These are phyloP conservation scores for Quercus phellos DNA, from an alignment of 331 rosid species.

Conservation along the genomic window DNA sequence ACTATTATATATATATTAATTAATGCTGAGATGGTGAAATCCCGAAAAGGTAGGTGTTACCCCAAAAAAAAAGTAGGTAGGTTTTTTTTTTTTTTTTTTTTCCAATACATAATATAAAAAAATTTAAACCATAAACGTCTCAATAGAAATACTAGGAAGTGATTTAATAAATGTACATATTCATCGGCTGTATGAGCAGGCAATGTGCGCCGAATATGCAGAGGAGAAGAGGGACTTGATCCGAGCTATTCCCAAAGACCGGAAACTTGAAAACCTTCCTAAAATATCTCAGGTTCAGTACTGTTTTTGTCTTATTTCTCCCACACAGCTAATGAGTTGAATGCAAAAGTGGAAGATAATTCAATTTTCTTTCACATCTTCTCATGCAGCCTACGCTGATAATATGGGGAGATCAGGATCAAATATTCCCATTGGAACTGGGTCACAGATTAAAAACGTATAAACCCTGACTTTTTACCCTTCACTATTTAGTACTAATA, in stretches of 20 bases:
- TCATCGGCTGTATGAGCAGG: constrained; percentile 31
- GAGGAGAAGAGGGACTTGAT: constrained; percentile 58
- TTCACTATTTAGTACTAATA: neutral
- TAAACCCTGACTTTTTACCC: neutral
- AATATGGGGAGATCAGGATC: constrained; percentile 78
- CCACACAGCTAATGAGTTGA: neutral
- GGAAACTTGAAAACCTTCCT: constrained; percentile 58
- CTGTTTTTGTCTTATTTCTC: neutral
- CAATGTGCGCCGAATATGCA: constrained; percentile 54
- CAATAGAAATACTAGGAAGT: too few species aligned
- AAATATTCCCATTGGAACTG: constrained; percentile 54
- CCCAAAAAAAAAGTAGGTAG: too few species aligned
- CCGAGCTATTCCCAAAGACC: constrained; percentile 42
- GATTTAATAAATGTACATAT: too few species aligned
- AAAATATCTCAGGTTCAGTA: constrained; percentile 59
- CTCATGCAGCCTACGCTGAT: constrained; percentile 60
- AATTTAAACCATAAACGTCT: too few species aligned
- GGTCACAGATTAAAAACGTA: constrained; percentile 65
- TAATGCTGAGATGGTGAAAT: too few species aligned
- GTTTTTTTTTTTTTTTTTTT: too few species aligned
- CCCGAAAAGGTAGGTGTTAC: too few species aligned
- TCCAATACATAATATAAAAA: too few species aligned
- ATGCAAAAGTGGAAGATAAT: neutral
- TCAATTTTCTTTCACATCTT: neutral
- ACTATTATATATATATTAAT: too few species aligned